Evolutionary conservation across 2,329 filamentous ascomycete species (phyloP).

Genomic region (Colletotrichum sp.): DNA sequence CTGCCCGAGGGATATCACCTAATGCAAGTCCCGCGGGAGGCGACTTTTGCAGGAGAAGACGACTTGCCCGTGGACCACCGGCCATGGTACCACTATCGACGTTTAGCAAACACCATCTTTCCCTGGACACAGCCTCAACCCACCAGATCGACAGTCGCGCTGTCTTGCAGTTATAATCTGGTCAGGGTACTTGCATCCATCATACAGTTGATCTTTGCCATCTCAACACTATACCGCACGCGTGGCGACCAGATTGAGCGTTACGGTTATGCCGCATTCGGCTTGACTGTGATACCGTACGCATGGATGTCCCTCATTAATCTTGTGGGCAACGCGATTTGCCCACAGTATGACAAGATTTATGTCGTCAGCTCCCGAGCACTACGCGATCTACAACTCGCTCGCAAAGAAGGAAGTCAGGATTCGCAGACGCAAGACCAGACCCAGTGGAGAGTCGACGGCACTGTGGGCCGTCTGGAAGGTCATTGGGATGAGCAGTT

Average conservation of each 20-base stretch:
- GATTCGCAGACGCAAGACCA: not conserved
- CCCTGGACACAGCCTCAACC: not conserved
- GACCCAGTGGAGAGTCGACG: not conserved
- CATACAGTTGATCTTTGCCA: not conserved
- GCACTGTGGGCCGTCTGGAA: not conserved
- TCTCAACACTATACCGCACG: not conserved
- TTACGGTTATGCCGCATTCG: not conserved
- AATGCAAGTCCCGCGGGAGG: not conserved
- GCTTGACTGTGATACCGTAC: not conserved
- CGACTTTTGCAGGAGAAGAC: not conserved
- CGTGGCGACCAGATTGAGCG: not conserved
- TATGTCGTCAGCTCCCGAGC: rapidly evolving
- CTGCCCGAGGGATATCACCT: not conserved
- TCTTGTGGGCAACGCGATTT: rapidly evolving
- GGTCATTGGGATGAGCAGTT: not conserved
- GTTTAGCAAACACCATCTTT: not conserved
- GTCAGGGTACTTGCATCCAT: not conserved
- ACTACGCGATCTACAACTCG: rapidly evolving
- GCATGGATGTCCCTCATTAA: not conserved
- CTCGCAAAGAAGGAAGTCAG: rapidly evolving
- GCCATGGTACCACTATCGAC: not conserved
- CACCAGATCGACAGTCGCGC: rapidly evolving
- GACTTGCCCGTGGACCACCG: not conserved
- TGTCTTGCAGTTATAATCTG: rapidly evolving
- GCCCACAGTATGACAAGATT: not conserved